Conservation (phyloP, 352 stramenopile genomes). For the Phytophthora cactorum region DNA sequence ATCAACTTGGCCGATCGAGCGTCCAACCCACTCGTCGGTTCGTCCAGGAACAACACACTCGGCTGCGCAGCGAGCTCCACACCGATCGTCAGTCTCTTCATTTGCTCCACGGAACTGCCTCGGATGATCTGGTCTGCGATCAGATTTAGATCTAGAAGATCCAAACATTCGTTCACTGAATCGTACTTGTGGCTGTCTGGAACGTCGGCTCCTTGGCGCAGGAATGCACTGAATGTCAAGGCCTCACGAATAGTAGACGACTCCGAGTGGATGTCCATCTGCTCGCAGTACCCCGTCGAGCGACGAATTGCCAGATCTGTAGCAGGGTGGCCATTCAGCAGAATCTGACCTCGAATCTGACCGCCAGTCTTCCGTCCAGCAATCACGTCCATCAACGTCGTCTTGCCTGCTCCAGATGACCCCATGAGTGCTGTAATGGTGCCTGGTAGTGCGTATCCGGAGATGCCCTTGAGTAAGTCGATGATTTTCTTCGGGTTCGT, state of each 20-base stretch:
- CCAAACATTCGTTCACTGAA: constrained; percentile 13
- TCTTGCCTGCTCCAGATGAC: background rate
- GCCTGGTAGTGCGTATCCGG: background rate
- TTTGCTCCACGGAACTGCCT: constrained; percentile 26
- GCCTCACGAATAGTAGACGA: constrained; percentile 86
- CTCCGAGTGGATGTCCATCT: constrained; percentile 88
- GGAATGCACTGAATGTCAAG: constrained; percentile 34
- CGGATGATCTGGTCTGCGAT: constrained; percentile 44
- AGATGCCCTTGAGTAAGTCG: constrained; percentile 2
- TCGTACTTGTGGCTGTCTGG: constrained; percentile 43
- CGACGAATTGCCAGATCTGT: constrained; percentile 22
- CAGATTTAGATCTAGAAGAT: constrained; percentile 16
- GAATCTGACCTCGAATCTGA: background rate
- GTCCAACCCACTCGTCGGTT: constrained; percentile 90
- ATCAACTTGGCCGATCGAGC: constrained; percentile 86
- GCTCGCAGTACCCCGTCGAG: constrained; percentile 61
- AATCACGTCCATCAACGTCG: constrained; percentile 3
- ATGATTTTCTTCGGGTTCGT: background rate
- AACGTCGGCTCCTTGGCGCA: constrained; percentile 34
- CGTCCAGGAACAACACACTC: constrained; percentile 50
- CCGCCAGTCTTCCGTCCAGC: background rate
- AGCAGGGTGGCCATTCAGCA: constrained; percentile 5
- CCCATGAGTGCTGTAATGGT: constrained; percentile 2
- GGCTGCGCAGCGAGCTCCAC: constrained; percentile 30
- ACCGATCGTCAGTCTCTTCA: constrained; percentile 30